A percentile compares a stretch with the other conserved stretches of the same genome.
Conservation (phyloP, 169 alveolate genomes). For the Plasmodium vinckei region DNA sequence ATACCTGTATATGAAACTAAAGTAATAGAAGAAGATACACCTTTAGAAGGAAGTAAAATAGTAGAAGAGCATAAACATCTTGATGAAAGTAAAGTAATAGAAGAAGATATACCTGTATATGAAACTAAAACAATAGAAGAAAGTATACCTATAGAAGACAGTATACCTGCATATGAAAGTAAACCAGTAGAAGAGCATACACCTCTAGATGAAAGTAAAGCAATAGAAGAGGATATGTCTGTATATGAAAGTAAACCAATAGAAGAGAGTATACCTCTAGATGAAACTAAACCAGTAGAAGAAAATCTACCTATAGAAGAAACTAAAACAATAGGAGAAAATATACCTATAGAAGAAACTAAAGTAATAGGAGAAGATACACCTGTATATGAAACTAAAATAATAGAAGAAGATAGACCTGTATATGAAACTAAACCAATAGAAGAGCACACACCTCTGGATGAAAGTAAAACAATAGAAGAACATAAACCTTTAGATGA, state of each 20-base stretch:
- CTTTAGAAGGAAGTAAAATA: background rate
- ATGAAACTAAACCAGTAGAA: background rate
- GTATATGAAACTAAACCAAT: background rate
- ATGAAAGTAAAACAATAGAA: background rate
- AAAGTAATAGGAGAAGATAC: background rate
- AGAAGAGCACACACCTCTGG: background rate
- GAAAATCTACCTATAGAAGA: background rate
- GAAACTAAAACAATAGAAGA: background rate
- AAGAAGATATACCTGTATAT: background rate
- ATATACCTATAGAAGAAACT: background rate
- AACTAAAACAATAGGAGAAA: background rate
- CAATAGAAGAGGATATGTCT: background rate
- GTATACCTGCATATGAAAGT: background rate
- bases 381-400: background rate
- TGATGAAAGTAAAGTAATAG: background rate
- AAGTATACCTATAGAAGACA: background rate
- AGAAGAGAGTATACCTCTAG: background rate
- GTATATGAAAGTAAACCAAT: background rate
- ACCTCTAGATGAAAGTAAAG: background rate
- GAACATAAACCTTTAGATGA: background rate
- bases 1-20: no score
- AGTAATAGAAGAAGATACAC: no score
- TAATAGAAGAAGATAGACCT: background rate
- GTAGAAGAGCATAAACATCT: no score
- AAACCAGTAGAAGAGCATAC: background rate